These are phyloP conservation scores for Fragilariopsis cylindrus DNA, from an alignment of 108 stramenopile genomes.

Conservation along the genomic window DNA sequence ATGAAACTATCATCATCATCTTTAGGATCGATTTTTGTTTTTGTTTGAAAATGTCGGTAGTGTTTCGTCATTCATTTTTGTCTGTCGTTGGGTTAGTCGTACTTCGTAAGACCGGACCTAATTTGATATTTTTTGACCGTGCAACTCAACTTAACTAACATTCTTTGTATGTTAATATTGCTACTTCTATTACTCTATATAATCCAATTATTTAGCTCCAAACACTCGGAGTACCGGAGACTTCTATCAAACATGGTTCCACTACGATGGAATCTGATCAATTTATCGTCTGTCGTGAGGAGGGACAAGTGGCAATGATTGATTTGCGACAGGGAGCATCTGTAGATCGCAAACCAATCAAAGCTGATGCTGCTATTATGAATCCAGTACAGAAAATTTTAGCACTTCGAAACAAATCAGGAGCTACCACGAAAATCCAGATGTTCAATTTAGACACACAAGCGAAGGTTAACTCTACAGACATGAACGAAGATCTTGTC, in stretches of 20 bases:
- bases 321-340: conserved; percentile 90
- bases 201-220: conserved; percentile 58
- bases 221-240: conserved; percentile 89
- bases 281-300: conserved; percentile 93
- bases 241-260: conserved; percentile 89
- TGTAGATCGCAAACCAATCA: conserved; percentile 94
- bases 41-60: no score
- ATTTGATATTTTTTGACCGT: no score
- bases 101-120: no score
- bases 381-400: conserved; percentile 92
- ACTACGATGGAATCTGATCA: conserved; percentile 92
- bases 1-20: no score
- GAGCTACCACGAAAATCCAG: conserved; percentile 83
- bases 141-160: no score
- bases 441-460: conserved; percentile 97
- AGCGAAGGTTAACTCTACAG: conserved; percentile 91
- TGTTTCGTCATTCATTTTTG: no score
- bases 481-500: conserved; percentile 86
- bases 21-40: no score
- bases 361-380: conserved; percentile 98
- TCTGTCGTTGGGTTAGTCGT: no score
- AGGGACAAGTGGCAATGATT: conserved; percentile 88
- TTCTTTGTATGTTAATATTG: no score
- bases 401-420: conserved; percentile 77
- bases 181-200: no score